Evolutionary conservation across 306 rosid species (phyloP).

Genomic region (Casuarina cunninghamiana): DNA sequence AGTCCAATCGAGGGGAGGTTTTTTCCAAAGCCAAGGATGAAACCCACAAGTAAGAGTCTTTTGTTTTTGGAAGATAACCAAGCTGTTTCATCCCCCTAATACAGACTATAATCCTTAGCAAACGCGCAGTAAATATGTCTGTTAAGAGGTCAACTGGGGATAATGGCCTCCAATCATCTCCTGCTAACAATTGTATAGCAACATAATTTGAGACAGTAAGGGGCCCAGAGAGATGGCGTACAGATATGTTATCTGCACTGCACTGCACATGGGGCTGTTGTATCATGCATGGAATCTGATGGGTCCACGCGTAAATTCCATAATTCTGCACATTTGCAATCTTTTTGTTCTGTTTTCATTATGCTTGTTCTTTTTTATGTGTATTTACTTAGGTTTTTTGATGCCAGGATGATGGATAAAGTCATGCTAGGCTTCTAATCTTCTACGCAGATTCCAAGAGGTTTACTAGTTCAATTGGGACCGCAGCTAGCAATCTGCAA

Average conservation of each 20-base stretch:
- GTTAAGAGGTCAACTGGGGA: neutral
- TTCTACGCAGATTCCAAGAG: conserved; percentile 14
- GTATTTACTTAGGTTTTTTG: neutral
- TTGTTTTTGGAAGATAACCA: no score
- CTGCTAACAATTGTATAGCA: neutral
- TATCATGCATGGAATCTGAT: neutral
- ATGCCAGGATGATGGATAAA: neutral
- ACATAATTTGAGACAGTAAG: conserved; percentile 10
- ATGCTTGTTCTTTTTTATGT: no score
- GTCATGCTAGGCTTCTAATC: neutral
- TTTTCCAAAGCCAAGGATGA: no score
- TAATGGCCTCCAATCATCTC: neutral
- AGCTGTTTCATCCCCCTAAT: no score
- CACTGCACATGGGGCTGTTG: conserved; percentile 7
- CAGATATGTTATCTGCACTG: conserved; percentile 26
- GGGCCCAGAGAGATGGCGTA: conserved; percentile 26
- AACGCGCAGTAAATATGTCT: neutral
- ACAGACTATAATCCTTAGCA: no score
- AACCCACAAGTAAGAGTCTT: no score
- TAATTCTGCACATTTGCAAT: neutral
- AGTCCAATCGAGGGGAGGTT: no score
- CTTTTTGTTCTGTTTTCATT: no score
- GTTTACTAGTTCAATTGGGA: conserved; percentile 29
- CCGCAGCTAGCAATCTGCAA: conserved; percentile 41
- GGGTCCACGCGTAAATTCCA: conserved; percentile 7